Conservation (phyloP, 2,329 filamentous ascomycete genomes). For the Neonectria coccinea region DNA sequence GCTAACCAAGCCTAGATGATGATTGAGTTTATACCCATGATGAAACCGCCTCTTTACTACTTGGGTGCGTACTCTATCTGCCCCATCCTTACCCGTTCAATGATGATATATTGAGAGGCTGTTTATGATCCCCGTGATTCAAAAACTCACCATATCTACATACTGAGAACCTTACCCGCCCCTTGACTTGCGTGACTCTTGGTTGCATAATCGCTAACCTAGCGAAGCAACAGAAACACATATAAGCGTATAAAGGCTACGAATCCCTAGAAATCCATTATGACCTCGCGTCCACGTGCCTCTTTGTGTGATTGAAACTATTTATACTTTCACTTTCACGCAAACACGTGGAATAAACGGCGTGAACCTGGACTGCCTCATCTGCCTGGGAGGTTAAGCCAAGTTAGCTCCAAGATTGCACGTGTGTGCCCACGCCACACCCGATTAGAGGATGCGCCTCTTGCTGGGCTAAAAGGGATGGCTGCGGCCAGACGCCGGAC, state of each 20-base stretch:
- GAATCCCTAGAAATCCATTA: neutral
- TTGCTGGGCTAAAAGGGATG: neutral
- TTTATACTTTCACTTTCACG: neutral
- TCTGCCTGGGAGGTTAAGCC: neutral
- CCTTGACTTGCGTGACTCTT: neutral
- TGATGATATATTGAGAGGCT: slow-evolving; percentile 60
- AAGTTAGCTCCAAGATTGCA: neutral
- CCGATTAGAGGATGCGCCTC: neutral
- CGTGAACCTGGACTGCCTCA: neutral
- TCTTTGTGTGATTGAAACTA: too few relatives aligned
- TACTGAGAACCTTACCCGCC: slow-evolving; percentile 10
- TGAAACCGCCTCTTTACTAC: neutral
- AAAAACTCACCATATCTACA: slow-evolving; percentile 48
- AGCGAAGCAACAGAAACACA: neutral
- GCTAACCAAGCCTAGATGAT: neutral
- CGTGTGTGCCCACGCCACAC: neutral
- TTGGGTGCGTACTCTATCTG: neutral
- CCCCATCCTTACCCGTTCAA: slow-evolving; percentile 35
- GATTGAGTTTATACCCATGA: neutral
- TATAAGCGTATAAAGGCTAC: neutral
- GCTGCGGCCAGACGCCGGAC: neutral
- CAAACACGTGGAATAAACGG: neutral
- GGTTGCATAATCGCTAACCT: slow-evolving; percentile 6
- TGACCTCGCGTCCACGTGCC: neutral
- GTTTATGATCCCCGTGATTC: slow-evolving; percentile 61